A percentile compares a stretch with the other conserved stretches of the same genome.
phyloP scores from a whole-genome alignment of 305 asterid genomes.

The Solanum hybrid region DNA sequence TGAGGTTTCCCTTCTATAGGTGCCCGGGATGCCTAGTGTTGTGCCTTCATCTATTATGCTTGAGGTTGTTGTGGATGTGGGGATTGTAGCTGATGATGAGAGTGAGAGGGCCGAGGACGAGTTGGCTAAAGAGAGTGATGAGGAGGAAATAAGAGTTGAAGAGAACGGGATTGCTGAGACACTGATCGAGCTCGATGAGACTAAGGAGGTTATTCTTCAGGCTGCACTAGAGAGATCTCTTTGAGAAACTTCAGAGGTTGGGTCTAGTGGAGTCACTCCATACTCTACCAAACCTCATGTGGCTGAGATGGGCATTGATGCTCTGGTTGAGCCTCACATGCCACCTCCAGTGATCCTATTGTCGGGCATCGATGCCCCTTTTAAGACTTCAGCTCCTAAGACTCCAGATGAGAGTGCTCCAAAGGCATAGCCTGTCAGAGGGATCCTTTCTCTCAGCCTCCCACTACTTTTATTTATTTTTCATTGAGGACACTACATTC shows the following conservation, averaged over 20 bases:
- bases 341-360: background rate
- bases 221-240: background rate
- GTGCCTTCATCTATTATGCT: background rate
- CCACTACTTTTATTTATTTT: too few relatives aligned
- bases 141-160: background rate
- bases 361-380: background rate
- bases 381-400: background rate
- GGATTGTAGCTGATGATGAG: background rate
- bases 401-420: background rate
- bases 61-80: background rate
- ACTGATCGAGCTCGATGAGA: background rate
- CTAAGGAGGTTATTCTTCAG: background rate
- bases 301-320: background rate
- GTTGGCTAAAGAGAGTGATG: too few relatives aligned
- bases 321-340: background rate
- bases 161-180: background rate
- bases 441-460: background rate
- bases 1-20: background rate
- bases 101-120: accelerated
- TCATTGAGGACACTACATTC: background rate
- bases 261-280: background rate
- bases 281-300: background rate
- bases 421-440: too few relatives aligned
- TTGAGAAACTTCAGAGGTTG: background rate
- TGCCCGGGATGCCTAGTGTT: background rate